phyloP scores from a whole-genome alignment of 2,329 filamentous ascomycete species.

The Trichoderma afroharzianum region DNA sequence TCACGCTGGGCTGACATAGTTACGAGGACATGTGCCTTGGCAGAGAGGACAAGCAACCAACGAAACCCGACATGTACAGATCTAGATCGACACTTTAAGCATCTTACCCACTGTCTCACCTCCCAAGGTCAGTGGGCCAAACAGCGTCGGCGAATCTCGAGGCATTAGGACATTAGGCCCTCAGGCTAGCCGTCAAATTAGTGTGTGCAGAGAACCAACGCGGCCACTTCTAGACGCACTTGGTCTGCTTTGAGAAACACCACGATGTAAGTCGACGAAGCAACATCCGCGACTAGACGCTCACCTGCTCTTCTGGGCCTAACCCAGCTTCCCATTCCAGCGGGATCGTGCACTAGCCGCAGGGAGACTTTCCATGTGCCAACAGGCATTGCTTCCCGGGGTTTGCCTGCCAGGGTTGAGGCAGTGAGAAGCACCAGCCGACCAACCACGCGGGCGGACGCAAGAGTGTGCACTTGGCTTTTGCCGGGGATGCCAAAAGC shows the following conservation, averaged over 20 bases:
- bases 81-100: slow-evolving; percentile 9
- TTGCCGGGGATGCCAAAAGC: slow-evolving; percentile 7
- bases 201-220: not conserved
- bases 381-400: slow-evolving; percentile 10
- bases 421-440: not conserved
- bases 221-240: not conserved
- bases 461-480: slow-evolving; percentile 16
- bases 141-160: slow-evolving; percentile 10
- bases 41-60: not conserved
- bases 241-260: not conserved
- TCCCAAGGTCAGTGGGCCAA: not conserved
- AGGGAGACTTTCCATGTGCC: slow-evolving; percentile 16
- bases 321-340: slow-evolving; percentile 19
- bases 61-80: not conserved
- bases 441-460: slow-evolving; percentile 1
- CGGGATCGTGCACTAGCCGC: slow-evolving; percentile 17
- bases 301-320: slow-evolving; percentile 10
- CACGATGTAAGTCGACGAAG: not conserved
- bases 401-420: not conserved
- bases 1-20: not conserved
- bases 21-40: not conserved
- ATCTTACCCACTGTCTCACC: slow-evolving; percentile 10
- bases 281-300: slow-evolving; percentile 3
- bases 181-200: not conserved
- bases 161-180: not conserved